These are phyloP conservation scores for Arthrocladium fulminans DNA, from an alignment of 2,329 filamentous ascomycete species.

Conservation along the genomic window DNA sequence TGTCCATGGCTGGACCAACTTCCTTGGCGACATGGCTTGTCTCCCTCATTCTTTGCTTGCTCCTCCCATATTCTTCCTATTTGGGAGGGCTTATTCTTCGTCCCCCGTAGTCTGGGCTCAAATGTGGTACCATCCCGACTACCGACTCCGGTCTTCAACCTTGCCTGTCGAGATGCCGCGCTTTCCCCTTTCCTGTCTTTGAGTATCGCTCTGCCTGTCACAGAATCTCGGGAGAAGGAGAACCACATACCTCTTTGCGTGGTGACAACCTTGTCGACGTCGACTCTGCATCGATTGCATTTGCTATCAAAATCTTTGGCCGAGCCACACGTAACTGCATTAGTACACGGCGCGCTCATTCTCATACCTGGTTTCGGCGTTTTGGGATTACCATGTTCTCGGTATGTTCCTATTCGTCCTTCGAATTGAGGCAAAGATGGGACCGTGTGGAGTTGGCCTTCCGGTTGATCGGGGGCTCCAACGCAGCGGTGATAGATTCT, in stretches of 20 bases:
- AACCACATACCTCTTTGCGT: slow-evolving; percentile 8
- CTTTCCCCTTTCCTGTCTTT: neutral
- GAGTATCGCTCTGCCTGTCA: neutral
- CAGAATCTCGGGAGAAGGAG: neutral
- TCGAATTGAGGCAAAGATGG: neutral
- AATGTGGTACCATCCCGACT: too few relatives aligned
- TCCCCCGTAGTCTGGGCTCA: too few relatives aligned
- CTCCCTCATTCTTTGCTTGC: neutral
- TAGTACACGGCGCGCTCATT: neutral
- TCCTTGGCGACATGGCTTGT: neutral
- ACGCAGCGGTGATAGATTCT: slow-evolving; percentile 14
- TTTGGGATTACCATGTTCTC: slow-evolving; percentile 10
- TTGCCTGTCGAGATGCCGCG: neutral
- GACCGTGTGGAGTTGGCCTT: neutral
- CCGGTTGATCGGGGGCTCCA: neutral
- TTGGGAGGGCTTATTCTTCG: neutral
- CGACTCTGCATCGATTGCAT: neutral
- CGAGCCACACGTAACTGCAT: neutral
- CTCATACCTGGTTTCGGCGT: slow-evolving; percentile 10
- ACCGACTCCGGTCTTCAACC: neutral
- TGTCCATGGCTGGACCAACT: slow-evolving; percentile 4
- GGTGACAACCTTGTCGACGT: slow-evolving; percentile 1
- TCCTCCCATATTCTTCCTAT: neutral
- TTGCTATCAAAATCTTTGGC: neutral
- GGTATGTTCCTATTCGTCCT: slow-evolving; percentile 8